Base-by-base conservation (phyloP, 164 flowering plant species). In the Magnolia kwangsiensis region DNA sequence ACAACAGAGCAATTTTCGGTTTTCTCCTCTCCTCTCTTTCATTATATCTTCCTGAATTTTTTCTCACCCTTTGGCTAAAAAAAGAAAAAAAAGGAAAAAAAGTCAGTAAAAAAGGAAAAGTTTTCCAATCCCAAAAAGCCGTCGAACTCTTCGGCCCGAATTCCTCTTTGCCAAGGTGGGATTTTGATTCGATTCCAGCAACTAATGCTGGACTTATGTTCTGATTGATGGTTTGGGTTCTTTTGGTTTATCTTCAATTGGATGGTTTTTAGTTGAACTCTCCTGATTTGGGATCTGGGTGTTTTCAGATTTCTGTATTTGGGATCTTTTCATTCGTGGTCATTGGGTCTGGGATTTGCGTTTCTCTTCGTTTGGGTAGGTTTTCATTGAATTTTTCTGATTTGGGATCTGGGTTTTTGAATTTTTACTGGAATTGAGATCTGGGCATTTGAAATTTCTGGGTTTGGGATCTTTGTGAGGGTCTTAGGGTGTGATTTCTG, bases 121-220 rank as follows among this genome's bases (percentile, higher is more conserved):
- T 37, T 37, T 72, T 16, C 11, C 63, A 72, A 55, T 7, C 74
- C 63, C 14, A 66, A 66, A 23, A 50, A 16, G 50, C 51, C 72
- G 51, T 45, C 45, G 72, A 49, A 49, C 8, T 19, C 20, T 45
- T 70, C 55, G 61, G 63, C 51, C 24, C 21, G 67, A 63, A 63
- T 73, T 31, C 45, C 51, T 31, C 23, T n/a, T 0, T 29, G 29
- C 31, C 67, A 45, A 37, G 67, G 29, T 65, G 31, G 69, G 51
- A 63, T 45, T 45, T 63, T 29, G n/a, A 31, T 63, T 61, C n/a
- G 55, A 49, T 45, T n/a, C 45, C 20, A 20, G 19, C 9, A 24
- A 8, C 50, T 20, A 31, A 65, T 74, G 76, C 69, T 7, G 45
- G 69, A 74, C 45, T 74, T 20, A 29, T 77, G 71, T n/a, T 58